These are phyloP conservation scores for Silene coronaria DNA, from an alignment of 179 eudicot genomes.

Conservation along the genomic window DNA sequence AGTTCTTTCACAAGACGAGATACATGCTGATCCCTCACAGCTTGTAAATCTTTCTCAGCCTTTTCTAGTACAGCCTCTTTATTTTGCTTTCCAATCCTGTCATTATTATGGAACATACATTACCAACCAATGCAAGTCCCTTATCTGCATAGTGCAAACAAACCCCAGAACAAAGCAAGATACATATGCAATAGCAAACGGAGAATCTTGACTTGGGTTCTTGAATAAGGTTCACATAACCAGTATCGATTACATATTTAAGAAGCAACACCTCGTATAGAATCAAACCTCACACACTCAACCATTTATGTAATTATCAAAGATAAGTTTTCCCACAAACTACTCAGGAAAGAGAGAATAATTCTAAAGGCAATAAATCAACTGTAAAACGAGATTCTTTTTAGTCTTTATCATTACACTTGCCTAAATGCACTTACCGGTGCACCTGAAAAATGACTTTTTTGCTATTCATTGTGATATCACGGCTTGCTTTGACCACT, in stretches of 20 bases:
- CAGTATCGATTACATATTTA: background rate
- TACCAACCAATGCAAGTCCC: background rate
- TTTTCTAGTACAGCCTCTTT: constrained; percentile 69
- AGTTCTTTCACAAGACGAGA: constrained; percentile 71
- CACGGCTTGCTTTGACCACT: constrained; percentile 91
- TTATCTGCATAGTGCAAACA: background rate
- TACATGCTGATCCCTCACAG: constrained; percentile 64
- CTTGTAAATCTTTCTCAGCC: constrained; percentile 84
- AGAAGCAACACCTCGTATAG: background rate
- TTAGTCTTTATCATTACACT: background rate
- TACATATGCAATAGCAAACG: background rate
- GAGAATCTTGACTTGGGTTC: background rate
- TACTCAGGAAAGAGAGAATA: background rate
- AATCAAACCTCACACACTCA: background rate
- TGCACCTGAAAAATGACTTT: constrained; percentile 97
- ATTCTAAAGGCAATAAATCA: background rate
- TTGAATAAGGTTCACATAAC: background rate
- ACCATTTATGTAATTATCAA: background rate
- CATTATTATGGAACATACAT: background rate
- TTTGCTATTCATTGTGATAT: constrained; percentile 89
- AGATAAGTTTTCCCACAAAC: background rate
- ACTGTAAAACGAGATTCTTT: background rate
- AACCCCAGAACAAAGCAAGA: constrained; percentile 9
- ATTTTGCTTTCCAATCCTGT: constrained; percentile 78
- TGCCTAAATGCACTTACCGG: constrained; percentile 40